A percentile compares a stretch with the other conserved stretches of the same genome.
Evolutionary conservation across 2,329 filamentous ascomycete species (phyloP).

Genomic region (Hypoxylon sp.): DNA sequence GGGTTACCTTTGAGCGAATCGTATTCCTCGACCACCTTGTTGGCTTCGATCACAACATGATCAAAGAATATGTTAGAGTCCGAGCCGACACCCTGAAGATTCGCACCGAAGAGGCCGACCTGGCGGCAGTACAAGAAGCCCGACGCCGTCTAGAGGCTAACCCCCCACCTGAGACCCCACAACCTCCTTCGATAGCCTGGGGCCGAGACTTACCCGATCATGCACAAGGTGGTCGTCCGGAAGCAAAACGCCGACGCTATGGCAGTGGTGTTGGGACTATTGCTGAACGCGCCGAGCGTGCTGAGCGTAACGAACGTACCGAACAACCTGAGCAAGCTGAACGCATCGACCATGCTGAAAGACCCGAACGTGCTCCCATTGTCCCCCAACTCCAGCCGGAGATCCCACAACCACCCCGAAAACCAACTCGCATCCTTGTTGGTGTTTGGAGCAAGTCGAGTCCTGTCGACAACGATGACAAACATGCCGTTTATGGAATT

Average conservation of each 20-base stretch:
- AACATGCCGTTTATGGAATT: constrained; percentile 75
- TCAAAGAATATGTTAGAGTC: constrained; percentile 75
- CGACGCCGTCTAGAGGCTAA: constrained; percentile 61
- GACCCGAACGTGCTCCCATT: constrained; percentile 46
- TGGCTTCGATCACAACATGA: constrained; percentile 67
- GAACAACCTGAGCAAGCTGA: constrained; percentile 20
- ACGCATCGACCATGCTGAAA: constrained; percentile 1
- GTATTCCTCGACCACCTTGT: constrained; percentile 71
- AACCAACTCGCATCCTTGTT: constrained; percentile 70
- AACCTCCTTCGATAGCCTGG: constrained; percentile 65
- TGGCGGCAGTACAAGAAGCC: constrained; percentile 63
- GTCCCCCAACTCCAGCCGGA: constrained; percentile 27
- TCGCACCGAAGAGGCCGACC: constrained; percentile 58
- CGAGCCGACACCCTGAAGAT: constrained; percentile 57
- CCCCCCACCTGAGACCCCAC: constrained; percentile 60
- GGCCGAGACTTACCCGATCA: constrained; percentile 65
- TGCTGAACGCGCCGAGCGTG: constrained; percentile 49
- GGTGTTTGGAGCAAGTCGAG: constrained; percentile 72
- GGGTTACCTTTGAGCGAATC: constrained; percentile 74
- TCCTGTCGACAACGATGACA: constrained; percentile 62
- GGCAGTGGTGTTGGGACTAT: constrained; percentile 57
- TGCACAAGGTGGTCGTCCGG: constrained; percentile 54
- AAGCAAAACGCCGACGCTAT: constrained; percentile 65
- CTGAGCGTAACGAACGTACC: constrained; percentile 46
- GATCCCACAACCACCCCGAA: constrained; percentile 49